A percentile compares a stretch with the other conserved stretches of the same genome.
phyloP scores from a whole-genome alignment of 352 stramenopile genomes.

The Phytophthora colocasiae region DNA sequence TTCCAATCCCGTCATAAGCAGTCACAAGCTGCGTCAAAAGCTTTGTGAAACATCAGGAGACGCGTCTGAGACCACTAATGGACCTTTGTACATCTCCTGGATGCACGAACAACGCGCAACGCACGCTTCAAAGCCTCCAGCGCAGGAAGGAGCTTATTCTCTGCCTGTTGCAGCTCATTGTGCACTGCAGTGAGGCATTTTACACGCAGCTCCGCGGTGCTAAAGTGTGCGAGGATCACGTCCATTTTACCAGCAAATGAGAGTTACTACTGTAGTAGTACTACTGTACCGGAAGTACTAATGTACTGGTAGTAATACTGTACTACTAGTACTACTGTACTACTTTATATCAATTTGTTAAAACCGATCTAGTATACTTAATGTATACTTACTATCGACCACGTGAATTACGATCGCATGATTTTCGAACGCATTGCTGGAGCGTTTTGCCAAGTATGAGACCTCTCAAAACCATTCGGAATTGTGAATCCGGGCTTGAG shows the following conservation, averaged over 20 bases:
- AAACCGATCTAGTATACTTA: too few species aligned
- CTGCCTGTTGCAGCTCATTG: constrained; percentile 11
- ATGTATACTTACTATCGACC: too few species aligned
- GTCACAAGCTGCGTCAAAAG: constrained; percentile 14
- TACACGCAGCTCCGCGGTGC: constrained; percentile 15
- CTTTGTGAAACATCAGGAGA: constrained; percentile 8
- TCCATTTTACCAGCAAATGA: constrained; percentile 9
- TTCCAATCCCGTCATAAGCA: constrained; percentile 16
- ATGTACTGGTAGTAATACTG: too few species aligned
- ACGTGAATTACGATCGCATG: too few species aligned
- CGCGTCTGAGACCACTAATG: constrained; percentile 9
- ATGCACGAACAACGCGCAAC: constrained; percentile 17
- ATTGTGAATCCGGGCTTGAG: too few species aligned
- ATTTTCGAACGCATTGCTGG: too few species aligned
- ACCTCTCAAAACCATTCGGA: too few species aligned
- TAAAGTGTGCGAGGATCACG: constrained; percentile 20
- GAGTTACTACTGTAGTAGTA: too few species aligned
- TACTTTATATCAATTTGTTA: too few species aligned
- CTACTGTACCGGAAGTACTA: too few species aligned
- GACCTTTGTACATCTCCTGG: constrained; percentile 9
- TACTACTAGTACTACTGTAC: too few species aligned
- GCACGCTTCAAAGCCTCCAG: constrained; percentile 13
- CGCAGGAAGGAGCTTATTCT: constrained; percentile 7
- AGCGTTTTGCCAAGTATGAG: too few species aligned
- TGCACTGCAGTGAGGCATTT: constrained; percentile 24